These are phyloP conservation scores for Yamadazyma kanchanaburiensis DNA, from an alignment of 1,139 yeast species.

Conservation along the genomic window DNA sequence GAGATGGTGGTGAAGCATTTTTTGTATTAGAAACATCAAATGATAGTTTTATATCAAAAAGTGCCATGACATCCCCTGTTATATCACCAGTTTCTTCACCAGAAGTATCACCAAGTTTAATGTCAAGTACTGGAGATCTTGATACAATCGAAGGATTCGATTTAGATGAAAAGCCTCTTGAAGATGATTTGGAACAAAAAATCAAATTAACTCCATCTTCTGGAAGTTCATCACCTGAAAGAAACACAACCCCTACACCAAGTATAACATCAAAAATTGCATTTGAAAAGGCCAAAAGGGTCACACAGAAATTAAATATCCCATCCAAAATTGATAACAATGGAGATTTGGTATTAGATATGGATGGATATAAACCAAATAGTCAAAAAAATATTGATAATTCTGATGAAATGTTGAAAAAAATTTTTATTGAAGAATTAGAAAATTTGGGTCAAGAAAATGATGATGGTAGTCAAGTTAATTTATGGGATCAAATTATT, in stretches of 20 bases:
- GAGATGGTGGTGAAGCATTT: slow-evolving; percentile 98
- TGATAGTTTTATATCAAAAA: slow-evolving; percentile 59
- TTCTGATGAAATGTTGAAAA: slow-evolving; percentile 68
- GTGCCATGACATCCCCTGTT: slow-evolving; percentile 88
- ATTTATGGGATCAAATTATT: slow-evolving; percentile 21
- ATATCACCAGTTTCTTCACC: slow-evolving; percentile 78
- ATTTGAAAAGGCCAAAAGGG: slow-evolving; percentile 61
- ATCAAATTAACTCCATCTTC: slow-evolving; percentile 20
- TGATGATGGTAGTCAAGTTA: slow-evolving; percentile 15
- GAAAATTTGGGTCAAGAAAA: slow-evolving; percentile 19
- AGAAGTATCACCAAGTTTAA: slow-evolving; percentile 36
- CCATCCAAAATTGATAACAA: slow-evolving; percentile 87
- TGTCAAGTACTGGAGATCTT: slow-evolving; percentile 13
- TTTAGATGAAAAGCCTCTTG: slow-evolving; percentile 18
- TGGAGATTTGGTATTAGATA: slow-evolving; percentile 88
- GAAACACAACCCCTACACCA: slow-evolving; percentile 19
- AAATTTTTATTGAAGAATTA: slow-evolving; percentile 61
- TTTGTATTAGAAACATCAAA: slow-evolving; percentile 87
- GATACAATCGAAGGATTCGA: slow-evolving; percentile 30
- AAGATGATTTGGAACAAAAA: slow-evolving; percentile 19
- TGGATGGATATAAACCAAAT: slow-evolving; percentile 94
- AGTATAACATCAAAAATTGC: slow-evolving; percentile 38
- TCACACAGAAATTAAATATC: slow-evolving; percentile 74
- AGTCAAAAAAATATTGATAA: slow-evolving; percentile 65
- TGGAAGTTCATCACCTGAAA: slow-evolving; percentile 11